Conservation (phyloP, 495 filamentous ascomycete genomes). For the Astrothelium subdiscretum region DNA sequence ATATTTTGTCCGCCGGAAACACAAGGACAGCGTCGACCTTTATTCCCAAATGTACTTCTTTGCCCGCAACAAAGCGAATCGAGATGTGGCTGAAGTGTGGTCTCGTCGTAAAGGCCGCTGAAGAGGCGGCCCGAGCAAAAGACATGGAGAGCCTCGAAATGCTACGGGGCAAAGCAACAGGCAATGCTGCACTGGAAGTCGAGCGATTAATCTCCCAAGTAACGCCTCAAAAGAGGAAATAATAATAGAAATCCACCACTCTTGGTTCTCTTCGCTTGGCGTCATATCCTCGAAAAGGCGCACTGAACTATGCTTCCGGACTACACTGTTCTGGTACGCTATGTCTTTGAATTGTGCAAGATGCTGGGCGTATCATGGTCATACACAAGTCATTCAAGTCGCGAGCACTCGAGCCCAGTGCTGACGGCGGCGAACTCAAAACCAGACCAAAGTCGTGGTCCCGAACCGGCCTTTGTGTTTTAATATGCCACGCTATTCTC, state of each 20-base stretch:
- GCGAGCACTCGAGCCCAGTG: no score
- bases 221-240: slow-evolving; percentile 1
- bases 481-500: background rate
- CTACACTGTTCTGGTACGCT: no score
- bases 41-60: slow-evolving; percentile 69
- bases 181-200: slow-evolving; percentile 43
- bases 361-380: background rate
- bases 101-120: slow-evolving; percentile 76
- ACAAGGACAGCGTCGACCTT: slow-evolving; percentile 72
- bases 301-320: no score
- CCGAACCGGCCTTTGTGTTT: background rate
- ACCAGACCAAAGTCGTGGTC: no score
- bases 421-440: no score
- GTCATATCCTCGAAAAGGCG: no score
- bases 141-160: slow-evolving; percentile 57
- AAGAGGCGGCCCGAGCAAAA: slow-evolving; percentile 77
- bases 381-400: background rate
- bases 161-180: slow-evolving; percentile 45
- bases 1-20: slow-evolving; percentile 79
- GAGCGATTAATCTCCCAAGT: slow-evolving; percentile 51
- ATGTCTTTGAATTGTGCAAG: no score
- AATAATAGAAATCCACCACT: no score
- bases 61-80: slow-evolving; percentile 54
- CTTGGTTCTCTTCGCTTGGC: no score
- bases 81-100: slow-evolving; percentile 97